A percentile compares a stretch with the other conserved stretches of the same genome.
These are phyloP conservation scores for Candida palmyrensis DNA, from an alignment of 805 yeast genomes.

Conservation along the genomic window DNA sequence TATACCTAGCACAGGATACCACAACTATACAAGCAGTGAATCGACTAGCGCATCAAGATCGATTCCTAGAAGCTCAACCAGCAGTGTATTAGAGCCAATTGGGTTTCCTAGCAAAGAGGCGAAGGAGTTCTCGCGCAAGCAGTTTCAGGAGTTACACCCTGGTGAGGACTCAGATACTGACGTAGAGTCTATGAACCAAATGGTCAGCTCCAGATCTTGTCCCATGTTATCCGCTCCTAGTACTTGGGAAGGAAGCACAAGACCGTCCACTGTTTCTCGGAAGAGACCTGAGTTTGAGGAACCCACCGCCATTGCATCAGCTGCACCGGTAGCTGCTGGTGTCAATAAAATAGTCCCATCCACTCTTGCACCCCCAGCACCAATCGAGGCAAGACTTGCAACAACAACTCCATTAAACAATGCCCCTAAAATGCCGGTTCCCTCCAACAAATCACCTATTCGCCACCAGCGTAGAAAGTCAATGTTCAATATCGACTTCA, in stretches of 20 bases:
- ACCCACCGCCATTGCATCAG: too few relatives aligned
- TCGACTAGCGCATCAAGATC: background rate
- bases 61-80: background rate
- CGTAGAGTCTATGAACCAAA: background rate
- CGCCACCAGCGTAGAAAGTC: conserved; percentile 37
- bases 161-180: conserved; percentile 24
- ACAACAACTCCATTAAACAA: too few relatives aligned
- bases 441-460: conserved; percentile 13
- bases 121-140: conserved; percentile 19
- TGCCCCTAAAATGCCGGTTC: too few relatives aligned
- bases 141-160: conserved; percentile 16
- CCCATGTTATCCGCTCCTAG: background rate
- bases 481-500: conserved; percentile 28
- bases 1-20: conserved; percentile 3
- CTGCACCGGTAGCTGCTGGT: background rate
- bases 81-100: conserved; percentile 23
- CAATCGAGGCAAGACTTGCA: too few relatives aligned
- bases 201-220: background rate
- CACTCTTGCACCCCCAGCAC: too few relatives aligned
- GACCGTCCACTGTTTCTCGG: conserved; percentile 5
- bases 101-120: conserved; percentile 33
- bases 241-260: background rate
- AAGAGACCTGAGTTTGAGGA: too few relatives aligned
- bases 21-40: background rate
- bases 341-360: background rate